Conservation (phyloP, 176 grass and related monocot species). For the Aegilops speltoides region DNA sequence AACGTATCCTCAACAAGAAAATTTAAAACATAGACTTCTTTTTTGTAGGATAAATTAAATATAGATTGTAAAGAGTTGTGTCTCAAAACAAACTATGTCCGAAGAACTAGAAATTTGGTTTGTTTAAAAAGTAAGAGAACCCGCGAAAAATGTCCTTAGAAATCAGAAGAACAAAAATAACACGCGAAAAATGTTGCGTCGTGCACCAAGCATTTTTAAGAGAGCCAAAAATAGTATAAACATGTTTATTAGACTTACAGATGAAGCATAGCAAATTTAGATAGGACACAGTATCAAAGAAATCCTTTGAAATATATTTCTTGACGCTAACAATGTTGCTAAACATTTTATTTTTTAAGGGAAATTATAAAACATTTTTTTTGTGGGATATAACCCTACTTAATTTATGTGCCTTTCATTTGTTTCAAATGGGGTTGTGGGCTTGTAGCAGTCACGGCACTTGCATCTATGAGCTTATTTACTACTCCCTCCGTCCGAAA, state of each 20-base stretch:
- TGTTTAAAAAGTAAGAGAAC: background rate
- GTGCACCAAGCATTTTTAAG: background rate
- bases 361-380: too few relatives aligned
- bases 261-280: background rate
- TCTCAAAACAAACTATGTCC: background rate
- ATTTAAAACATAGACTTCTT: too few relatives aligned
- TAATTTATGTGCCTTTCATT: too few relatives aligned
- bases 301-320: background rate
- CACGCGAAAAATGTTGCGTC: background rate
- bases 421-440: too few relatives aligned
- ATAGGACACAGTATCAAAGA: background rate
- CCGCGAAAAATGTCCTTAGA: too few relatives aligned
- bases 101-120: background rate
- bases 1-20: too few relatives aligned
- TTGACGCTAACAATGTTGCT: background rate
- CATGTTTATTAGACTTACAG: background rate
- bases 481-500: too few relatives aligned
- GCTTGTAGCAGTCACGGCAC: too few relatives aligned
- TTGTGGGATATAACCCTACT: too few relatives aligned
- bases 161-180: background rate
- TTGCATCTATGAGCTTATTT: too few relatives aligned
- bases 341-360: background rate
- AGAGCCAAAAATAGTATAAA: background rate
- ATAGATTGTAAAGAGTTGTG: background rate
- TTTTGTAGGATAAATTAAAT: background rate